A percentile compares a stretch with the other conserved stretches of the same genome.
These are phyloP conservation scores for Eutypella sp. DNA, from an alignment of 2,329 filamentous ascomycete genomes.

Conservation along the genomic window DNA sequence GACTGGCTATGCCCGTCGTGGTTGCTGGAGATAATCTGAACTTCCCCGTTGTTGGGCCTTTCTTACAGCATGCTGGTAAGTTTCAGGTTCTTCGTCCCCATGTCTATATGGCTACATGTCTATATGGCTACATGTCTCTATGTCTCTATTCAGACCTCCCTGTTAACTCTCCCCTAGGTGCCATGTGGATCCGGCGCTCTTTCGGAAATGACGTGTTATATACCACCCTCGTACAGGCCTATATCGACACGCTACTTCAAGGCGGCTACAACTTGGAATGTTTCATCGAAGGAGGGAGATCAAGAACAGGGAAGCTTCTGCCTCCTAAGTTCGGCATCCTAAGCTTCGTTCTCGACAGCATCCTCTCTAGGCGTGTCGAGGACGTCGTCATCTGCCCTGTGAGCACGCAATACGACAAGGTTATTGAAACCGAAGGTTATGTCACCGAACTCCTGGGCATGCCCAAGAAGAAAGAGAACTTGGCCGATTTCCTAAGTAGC, in stretches of 20 bases:
- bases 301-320: conserved; percentile 86
- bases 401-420: conserved; percentile 97
- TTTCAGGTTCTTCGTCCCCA: too few species aligned
- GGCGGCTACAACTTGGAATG: conserved; percentile 94
- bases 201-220: conserved; percentile 93
- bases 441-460: conserved; percentile 90
- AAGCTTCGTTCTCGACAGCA: conserved; percentile 83
- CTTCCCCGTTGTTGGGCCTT: conserved; percentile 82
- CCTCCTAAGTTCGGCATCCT: conserved; percentile 95
- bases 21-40: conserved; percentile 96
- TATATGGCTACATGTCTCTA: too few species aligned
- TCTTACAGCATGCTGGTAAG: conserved; percentile 83
- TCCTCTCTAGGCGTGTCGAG: conserved; percentile 80
- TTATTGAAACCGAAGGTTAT: conserved; percentile 96
- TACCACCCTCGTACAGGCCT: conserved; percentile 86
- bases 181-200: conserved; percentile 91
- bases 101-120: too few species aligned
- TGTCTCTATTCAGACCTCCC: too few species aligned
- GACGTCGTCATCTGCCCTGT: conserved; percentile 94
- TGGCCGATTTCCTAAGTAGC: conserved; percentile 81
- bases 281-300: conserved; percentile 93
- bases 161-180: conserved; percentile 31
- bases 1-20: conserved; percentile 82
- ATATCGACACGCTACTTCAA: conserved; percentile 87
- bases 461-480: conserved; percentile 92